Percentiles rank a stretch among this genome's conserved stretches.
phyloP scores from a whole-genome alignment of 352 stramenopile genomes.

The Aphanomyces astaci region DNA sequence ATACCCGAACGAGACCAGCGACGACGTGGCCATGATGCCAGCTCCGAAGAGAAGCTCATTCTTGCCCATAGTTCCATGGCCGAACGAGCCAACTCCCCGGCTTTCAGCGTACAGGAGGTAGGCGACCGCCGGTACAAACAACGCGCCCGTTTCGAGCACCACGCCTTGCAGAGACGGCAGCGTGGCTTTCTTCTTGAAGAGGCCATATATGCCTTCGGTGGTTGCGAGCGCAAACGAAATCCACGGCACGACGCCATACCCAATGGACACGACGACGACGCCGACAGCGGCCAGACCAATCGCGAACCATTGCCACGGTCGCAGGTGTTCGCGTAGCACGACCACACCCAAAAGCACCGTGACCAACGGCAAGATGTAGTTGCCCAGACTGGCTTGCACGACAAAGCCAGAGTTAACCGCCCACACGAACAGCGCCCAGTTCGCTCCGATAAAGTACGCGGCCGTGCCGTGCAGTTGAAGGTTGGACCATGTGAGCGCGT shows the following conservation, averaged over 20 bases:
- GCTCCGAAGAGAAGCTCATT: conserved; percentile 9
- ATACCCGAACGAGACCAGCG: conserved; percentile 12
- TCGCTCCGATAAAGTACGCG: background rate
- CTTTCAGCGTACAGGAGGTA: background rate
- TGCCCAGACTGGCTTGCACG: conserved; percentile 5
- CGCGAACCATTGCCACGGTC: conserved; percentile 1
- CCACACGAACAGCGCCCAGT: conserved; percentile 14
- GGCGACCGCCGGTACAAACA: background rate
- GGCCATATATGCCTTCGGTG: background rate
- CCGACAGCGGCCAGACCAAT: background rate
- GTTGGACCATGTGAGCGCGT: background rate
- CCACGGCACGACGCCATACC: conserved; percentile 11
- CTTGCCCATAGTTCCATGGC: background rate
- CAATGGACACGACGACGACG: conserved; percentile 10
- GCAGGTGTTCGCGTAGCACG: background rate
- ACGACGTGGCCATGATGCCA: conserved; percentile 10
- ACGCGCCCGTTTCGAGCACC: background rate
- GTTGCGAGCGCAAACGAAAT: background rate
- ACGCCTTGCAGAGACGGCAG: background rate
- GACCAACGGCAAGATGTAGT: conserved; percentile 7
- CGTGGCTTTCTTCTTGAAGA: conserved; percentile 17
- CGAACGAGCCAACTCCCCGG: conserved; percentile 9
- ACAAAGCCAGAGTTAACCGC: conserved; percentile 13
- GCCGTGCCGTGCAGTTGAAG: background rate
- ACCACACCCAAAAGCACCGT: conserved; percentile 1